phyloP scores from a whole-genome alignment of 106 monocot genomes.

The Cymbidium sinense region DNA sequence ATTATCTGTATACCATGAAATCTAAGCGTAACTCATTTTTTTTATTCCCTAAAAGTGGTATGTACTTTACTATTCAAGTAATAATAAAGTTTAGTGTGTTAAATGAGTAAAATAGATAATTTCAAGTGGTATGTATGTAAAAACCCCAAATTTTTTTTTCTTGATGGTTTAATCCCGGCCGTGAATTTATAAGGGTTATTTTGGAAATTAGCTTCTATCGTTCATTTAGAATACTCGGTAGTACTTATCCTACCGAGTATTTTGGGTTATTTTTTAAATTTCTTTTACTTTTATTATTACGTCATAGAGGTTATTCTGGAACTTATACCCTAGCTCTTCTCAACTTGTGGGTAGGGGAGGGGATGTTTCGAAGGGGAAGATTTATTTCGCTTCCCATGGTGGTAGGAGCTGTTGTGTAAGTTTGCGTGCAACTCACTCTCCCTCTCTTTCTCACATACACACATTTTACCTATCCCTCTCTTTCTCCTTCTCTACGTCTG shows the following conservation, averaged over 20 bases:
- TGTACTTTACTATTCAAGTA: too few species aligned
- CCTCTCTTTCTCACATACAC: not conserved
- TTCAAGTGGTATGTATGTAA: too few species aligned
- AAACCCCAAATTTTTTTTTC: too few species aligned
- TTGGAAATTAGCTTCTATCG: not conserved
- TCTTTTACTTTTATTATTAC: not conserved
- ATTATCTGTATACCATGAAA: too few species aligned
- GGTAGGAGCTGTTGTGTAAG: slow-evolving; percentile 11
- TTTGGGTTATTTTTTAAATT: not conserved
- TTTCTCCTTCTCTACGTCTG: not conserved
- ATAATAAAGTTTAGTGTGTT: too few species aligned
- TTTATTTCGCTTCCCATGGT: slow-evolving; percentile 9
- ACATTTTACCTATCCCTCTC: not conserved
- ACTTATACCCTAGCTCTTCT: not conserved
- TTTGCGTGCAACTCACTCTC: not conserved
- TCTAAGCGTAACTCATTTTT: too few species aligned
- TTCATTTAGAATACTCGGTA: not conserved
- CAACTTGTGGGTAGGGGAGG: not conserved
- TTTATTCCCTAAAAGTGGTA: too few species aligned
- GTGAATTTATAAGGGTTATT: not conserved
- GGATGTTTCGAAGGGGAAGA: slow-evolving; percentile 12
- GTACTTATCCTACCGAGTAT: too few species aligned
- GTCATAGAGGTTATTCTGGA: not conserved
- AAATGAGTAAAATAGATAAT: too few species aligned
- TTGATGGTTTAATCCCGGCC: not conserved